Percentiles rank a stretch among this genome's conserved stretches.
phyloP scores from a whole-genome alignment of 495 filamentous ascomycete genomes.

The Daldinia loculata region DNA sequence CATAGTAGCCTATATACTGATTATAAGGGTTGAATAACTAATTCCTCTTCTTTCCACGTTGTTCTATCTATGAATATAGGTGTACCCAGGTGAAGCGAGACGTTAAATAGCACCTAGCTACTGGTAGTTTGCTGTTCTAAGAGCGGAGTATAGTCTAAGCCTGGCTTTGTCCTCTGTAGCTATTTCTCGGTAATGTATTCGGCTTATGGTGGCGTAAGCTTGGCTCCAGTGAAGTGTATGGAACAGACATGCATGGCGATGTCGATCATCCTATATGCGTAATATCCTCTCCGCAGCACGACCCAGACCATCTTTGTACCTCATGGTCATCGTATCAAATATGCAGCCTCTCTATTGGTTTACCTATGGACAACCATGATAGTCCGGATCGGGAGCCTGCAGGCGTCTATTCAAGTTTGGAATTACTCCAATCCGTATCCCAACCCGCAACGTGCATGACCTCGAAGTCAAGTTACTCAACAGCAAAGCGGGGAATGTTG shows the following conservation, averaged over 20 bases:
- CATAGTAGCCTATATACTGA: no score
- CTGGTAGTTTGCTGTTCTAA: no score
- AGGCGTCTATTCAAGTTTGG: background rate
- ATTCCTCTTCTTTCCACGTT: no score
- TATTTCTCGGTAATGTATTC: background rate
- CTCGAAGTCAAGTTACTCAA: background rate
- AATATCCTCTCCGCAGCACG: conserved; percentile 16
- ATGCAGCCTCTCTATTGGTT: conserved; percentile 3
- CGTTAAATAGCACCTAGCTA: no score
- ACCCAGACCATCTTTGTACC: conserved; percentile 24
- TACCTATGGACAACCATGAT: background rate
- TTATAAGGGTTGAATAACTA: no score
- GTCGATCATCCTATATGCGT: conserved; percentile 15
- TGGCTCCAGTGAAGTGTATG: background rate
- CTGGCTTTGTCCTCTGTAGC: background rate
- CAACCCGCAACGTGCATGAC: background rate
- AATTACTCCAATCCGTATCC: background rate
- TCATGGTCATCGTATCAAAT: conserved; percentile 21
- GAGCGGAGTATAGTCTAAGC: background rate
- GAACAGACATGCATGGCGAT: background rate
- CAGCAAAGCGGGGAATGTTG: background rate
- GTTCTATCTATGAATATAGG: no score
- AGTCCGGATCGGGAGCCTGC: background rate
- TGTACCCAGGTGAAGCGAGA: no score
- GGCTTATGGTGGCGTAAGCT: background rate